Conservation (phyloP, 1,284 basidiomycete species). For the Microbotryomycetes sp. region DNA sequence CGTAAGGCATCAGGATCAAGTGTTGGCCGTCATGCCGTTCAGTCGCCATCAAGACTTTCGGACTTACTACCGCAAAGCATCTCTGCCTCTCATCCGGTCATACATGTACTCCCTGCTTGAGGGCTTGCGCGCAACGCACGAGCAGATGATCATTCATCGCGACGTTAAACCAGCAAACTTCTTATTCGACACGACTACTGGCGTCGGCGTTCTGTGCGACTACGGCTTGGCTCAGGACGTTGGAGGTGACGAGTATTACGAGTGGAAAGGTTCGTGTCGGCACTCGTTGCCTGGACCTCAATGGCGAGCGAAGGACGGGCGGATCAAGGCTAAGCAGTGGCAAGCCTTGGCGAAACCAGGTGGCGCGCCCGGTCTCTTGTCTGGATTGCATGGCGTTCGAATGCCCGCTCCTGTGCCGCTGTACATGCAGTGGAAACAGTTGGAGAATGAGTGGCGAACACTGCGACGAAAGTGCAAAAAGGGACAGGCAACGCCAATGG, state of each 20-base stretch:
- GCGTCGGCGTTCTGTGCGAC: constrained; percentile 82
- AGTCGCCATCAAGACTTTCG: constrained; percentile 88
- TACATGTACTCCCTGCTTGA: constrained; percentile 91
- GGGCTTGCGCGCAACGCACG: constrained; percentile 80
- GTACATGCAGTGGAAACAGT: constrained; percentile 14
- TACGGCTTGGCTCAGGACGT: constrained; percentile 76
- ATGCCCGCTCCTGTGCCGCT: constrained; percentile 13
- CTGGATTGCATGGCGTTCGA: constrained; percentile 23
- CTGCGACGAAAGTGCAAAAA: neutral
- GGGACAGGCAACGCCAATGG: neutral
- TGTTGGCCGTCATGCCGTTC: constrained; percentile 92
- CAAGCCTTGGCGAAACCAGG: neutral
- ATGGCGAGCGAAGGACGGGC: constrained; percentile 24
- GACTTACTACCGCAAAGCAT: constrained; percentile 59
- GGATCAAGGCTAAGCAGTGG: neutral
- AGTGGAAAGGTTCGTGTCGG: constrained; percentile 35
- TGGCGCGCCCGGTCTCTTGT: constrained; percentile 10
- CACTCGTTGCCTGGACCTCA: constrained; percentile 34
- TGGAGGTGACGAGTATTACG: constrained; percentile 30
- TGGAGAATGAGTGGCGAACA: constrained; percentile 12
- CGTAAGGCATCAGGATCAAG: constrained; percentile 83
- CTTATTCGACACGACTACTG: constrained; percentile 78
- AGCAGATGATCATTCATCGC: constrained; percentile 84
- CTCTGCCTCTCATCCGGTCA: constrained; percentile 66
- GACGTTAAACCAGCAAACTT: constrained; percentile 99